Evolutionary conservation across 2,329 filamentous ascomycete species (phyloP), one percentile per base, ranked within the genome.

Genomic region (Raffaelea arxii): DNA sequence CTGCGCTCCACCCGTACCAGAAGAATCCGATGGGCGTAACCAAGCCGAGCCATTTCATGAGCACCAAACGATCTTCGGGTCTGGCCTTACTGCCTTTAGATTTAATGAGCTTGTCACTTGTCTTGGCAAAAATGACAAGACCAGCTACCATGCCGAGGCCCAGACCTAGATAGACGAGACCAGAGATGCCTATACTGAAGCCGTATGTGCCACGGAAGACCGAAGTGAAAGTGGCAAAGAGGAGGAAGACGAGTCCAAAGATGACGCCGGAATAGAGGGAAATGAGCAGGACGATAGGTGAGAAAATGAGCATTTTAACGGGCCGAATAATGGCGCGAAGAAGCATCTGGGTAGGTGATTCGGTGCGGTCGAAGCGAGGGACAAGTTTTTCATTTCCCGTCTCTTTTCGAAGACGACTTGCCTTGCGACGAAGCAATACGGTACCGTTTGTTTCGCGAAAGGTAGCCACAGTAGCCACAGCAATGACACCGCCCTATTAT

Each of bases 31-130:
- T 54, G 25, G 25, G 27, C 16, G 25, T 0, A 71, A 71, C 3
- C 76, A 66, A 19, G 59, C 27, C 4, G 63, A 45, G 32, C 60
- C 59, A 21, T 60, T 36, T 38, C 78, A 83, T 82, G 0, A 78
- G 77, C 0, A 75, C 76, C 0, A 84, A 67, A 1, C 80, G 69
- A 21, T 72, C 71, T 57, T 84, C 75, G 0, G 79, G 71, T 0
- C 80, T 66, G 7, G 71, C 66, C 6, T 70, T 69, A 0, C 68
- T 70, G 51, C 68, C 64, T 47, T 71, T 73, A 61, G 81, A 77
- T 51, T 43, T 36, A 58, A 85, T 84, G 44, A 78, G 70, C 2
- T 70, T 62, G 62, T 84, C 85, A 51, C 72, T 68, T 3, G 81
- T 68, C 53, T 84, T 86, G 16, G 64, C 63, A 22, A 65, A 65